Percentiles rank a stretch among this genome's conserved stretches.
Evolutionary conservation across 1,139 yeast genomes (phyloP).

Genomic region (Candida tropicalis): DNA sequence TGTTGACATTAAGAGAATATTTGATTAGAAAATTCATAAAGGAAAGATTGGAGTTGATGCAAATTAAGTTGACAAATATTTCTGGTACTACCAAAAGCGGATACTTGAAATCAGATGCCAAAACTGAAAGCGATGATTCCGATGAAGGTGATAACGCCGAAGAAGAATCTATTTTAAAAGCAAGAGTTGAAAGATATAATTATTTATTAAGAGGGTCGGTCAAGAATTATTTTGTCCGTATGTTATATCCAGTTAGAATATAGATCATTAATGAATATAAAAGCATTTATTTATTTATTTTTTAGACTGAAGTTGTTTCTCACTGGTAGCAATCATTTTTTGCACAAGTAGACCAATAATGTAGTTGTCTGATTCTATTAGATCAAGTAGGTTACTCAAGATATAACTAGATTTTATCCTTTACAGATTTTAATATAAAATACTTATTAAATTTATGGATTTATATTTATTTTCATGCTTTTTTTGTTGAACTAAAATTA

Average conservation of each 20-base stretch:
- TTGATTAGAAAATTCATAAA: constrained; percentile 23
- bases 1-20: constrained; percentile 36
- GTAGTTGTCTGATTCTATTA: too few relatives aligned
- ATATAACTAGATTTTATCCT: too few relatives aligned
- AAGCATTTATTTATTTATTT: background rate
- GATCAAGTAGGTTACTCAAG: too few relatives aligned
- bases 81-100: constrained; percentile 12
- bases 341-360: too few relatives aligned
- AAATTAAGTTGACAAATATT: constrained; percentile 9
- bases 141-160: constrained; percentile 12
- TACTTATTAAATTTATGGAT: too few relatives aligned
- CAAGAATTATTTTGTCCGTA: constrained; percentile 19
- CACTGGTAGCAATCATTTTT: too few relatives aligned
- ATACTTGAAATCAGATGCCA: constrained; percentile 12
- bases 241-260: constrained; percentile 28
- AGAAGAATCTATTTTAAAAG: constrained; percentile 18
- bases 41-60: constrained; percentile 16
- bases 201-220: constrained; percentile 17
- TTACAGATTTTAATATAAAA: too few relatives aligned
- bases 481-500: constrained; percentile 6
- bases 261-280: constrained; percentile 11
- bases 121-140: background rate
- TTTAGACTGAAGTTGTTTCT: too few relatives aligned
- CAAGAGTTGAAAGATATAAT: constrained; percentile 25
- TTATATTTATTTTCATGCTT: background rate